Evolutionary conservation across 1,139 yeast species (phyloP), one percentile per base, ranked within the genome.

Genomic region (Saccharomyces hybrid): DNA sequence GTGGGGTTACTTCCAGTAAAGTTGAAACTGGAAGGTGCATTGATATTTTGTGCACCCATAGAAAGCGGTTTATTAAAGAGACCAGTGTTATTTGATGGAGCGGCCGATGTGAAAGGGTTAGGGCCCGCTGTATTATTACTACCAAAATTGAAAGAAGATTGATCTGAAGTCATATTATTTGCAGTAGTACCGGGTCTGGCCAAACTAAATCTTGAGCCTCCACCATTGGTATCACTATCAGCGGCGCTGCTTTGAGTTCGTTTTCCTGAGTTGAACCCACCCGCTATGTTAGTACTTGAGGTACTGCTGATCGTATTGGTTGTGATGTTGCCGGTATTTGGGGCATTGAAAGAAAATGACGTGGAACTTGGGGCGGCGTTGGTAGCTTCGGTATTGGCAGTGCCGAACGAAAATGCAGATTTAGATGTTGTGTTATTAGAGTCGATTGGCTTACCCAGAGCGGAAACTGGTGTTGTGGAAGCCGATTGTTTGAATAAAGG

Each of bases 341-440:
- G 26, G 14, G 48, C 25, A 29, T 46, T 46, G 26, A 44, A 51
- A 44, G 42, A 51, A 46, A 53, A 46, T 28, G 48, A 13, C 25
- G 23, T 46, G 5, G 46, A 53, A 47, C 11, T 51, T 26, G 44
- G 23, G 14, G 26, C 49, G 23, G 42, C 48, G 11, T 28, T 25
- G 20, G 56, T 32, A 26, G 49, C 16, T 11, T 50, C 41, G 7
- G 42, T 47, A 9, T 56, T 11, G 7, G 51, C 42, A 31, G 52
- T 32, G 29, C 57, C 58, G 48, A 58, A 55, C 2, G 57, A 48
- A 26, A 58, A 54, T 13, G 55, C 50, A 16, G 61, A 55, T 34
- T 52, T 53, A n/a, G 53, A 31, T 42, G 51, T 8, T 25, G 26
- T 25, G 28, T 11, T 27, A 27, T 26, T 16, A 7, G 34, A 6